Evolutionary conservation across 179 eudicot genomes (phyloP).

Genomic region (Actinidia arguta): DNA sequence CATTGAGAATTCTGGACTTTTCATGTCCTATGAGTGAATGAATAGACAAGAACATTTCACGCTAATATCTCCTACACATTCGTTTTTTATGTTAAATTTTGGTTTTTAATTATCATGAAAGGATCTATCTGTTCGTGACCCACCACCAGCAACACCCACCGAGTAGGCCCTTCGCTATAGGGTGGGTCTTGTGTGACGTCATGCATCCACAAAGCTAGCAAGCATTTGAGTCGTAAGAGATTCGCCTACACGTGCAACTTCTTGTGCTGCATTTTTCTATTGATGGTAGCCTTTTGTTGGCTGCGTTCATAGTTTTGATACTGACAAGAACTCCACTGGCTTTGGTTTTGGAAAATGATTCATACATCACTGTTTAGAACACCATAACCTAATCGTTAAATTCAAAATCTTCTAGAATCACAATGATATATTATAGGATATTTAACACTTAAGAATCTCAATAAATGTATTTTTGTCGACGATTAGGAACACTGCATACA

Average conservation of each 20-base stretch:
- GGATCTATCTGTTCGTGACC: constrained; percentile 3
- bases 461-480: no score
- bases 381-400: no score
- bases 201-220: background rate
- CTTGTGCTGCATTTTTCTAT: background rate
- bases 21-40: background rate
- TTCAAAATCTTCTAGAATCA: no score
- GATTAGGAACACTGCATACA: no score
- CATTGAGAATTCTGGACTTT: constrained; percentile 14
- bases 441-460: no score
- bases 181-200: constrained; percentile 19
- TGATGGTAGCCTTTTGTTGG: background rate
- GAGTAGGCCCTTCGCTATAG: background rate
- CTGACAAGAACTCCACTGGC: constrained; percentile 26
- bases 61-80: constrained; percentile 27
- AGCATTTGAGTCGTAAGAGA: background rate
- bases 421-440: no score
- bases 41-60: background rate
- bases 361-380: no score
- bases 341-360: background rate
- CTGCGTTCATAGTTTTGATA: background rate
- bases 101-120: background rate
- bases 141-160: constrained; percentile 25
- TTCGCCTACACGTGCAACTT: background rate
- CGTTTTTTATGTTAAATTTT: constrained; percentile 21